Evolutionary conservation across 805 yeast genomes (phyloP).

Genomic region (Myxozyma kluyveri): DNA sequence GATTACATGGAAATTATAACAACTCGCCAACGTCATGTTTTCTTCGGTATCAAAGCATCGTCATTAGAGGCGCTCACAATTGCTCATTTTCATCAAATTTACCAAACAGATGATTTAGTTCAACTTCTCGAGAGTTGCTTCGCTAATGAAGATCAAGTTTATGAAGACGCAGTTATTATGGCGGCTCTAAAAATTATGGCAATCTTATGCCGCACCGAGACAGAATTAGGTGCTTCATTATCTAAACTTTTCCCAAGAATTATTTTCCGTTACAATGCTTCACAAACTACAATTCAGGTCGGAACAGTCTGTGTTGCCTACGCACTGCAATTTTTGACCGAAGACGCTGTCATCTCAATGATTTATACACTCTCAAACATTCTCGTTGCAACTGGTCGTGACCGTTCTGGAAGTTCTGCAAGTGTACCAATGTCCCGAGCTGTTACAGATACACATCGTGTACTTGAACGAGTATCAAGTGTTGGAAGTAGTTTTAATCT

Average conservation of each 20-base stretch:
- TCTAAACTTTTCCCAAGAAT: conserved; percentile 43
- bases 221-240: conserved; percentile 37
- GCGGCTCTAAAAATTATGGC: conserved; percentile 54
- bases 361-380: conserved; percentile 80
- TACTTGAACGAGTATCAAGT: conserved; percentile 16
- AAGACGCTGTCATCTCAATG: conserved; percentile 78
- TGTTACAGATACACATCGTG: neutral
- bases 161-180: conserved; percentile 52
- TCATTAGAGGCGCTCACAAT: conserved; percentile 62
- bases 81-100: conserved; percentile 49
- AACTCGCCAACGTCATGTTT: conserved; percentile 47
- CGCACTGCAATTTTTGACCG: conserved; percentile 66
- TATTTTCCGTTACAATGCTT: conserved; percentile 50
- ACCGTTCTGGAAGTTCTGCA: neutral
- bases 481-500: conserved; percentile 21
- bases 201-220: conserved; percentile 45
- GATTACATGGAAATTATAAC: conserved; percentile 55
- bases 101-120: conserved; percentile 46
- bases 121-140: conserved; percentile 52
- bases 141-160: conserved; percentile 51
- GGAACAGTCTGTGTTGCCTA: conserved; percentile 60
- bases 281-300: conserved; percentile 47
- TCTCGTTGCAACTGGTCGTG: conserved; percentile 41
- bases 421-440: conserved; percentile 3
- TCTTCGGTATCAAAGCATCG: conserved; percentile 53